Evolutionary conservation across 139 green algal genomes (phyloP), one percentile per base, ranked within the genome.

Genomic region (Bryopsis sp.): DNA sequence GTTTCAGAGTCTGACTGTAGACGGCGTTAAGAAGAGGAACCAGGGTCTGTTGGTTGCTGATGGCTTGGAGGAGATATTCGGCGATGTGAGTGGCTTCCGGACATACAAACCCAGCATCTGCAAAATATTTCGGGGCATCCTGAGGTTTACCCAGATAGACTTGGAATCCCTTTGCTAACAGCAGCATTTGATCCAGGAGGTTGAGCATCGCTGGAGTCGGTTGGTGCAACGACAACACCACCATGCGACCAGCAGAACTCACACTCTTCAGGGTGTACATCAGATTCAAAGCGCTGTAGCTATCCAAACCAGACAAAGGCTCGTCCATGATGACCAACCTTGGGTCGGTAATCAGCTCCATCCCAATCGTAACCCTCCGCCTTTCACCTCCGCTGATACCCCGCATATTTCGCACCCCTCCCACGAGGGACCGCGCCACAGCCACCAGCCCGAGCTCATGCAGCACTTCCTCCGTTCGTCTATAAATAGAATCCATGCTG

Each of bases 201-300:
- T 31, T 58, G 58, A 91, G 90, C 47, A 94, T 79, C n/a, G 65
- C 65, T 43, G 65, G 65, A 4, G 65, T 31, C 15, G 65, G 65
- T 37, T 72, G 65, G 48, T 72, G 65, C 19, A 72, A 4, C 22
- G 65, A 72, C 22, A 57, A 15, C 8, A 72, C 48, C 3, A 72
- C 65, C n/a, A 57, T 63, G 19, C 65, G 11, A 31, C 65, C 65
- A 47, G 36, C 43, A 8, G 11, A 24, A 24, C 28, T 39, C 8
- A 72, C 32, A 24, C 2, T 59, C 65, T 72, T 72, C n/a, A 72
- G 31, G 31, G 7, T 47, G 46, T 37, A 22, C 46, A 72, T 46
- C 65, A 72, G 65, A 47, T 47, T 63, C 11, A 64, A 6, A 4
- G 65, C 68, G 28, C 60, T 76, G 38, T 72, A 71, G 29, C 57